A percentile compares a stretch with the other conserved stretches of the same genome.
Evolutionary conservation across 1,284 basidiomycete genomes (phyloP).

Genomic region (Ceratobasidium sp.): DNA sequence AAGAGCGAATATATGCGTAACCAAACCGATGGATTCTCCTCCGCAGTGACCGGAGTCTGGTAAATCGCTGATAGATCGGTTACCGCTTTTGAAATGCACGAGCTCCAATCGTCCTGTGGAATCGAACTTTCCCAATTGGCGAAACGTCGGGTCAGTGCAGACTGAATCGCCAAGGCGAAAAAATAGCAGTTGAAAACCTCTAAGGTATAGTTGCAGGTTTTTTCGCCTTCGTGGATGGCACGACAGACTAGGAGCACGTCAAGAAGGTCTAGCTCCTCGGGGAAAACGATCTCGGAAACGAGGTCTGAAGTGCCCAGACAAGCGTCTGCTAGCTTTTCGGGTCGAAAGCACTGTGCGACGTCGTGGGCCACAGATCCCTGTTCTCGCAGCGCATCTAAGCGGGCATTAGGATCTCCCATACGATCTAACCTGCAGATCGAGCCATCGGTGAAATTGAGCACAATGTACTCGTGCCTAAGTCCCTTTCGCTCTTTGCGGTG

Average conservation of each 20-base stretch:
- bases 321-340: not conserved
- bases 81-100: not conserved
- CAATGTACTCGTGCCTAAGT: conserved; percentile 26
- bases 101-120: not conserved
- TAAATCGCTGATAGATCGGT: not conserved
- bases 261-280: not conserved
- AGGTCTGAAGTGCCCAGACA: conserved; percentile 14
- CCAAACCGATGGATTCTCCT: not conserved
- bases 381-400: conserved; percentile 4
- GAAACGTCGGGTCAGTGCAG: not conserved
- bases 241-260: conserved; percentile 14
- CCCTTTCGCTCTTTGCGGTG: conserved; percentile 16
- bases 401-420: conserved; percentile 12
- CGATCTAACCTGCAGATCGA: conserved; percentile 17
- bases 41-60: not conserved
- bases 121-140: not conserved
- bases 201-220: conserved; percentile 19
- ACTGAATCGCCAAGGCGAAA: conserved; percentile 24
- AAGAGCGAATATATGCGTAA: conserved; percentile 7
- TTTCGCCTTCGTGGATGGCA: conserved; percentile 33
- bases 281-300: not conserved
- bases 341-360: not conserved
- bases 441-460: not conserved
- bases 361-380: conserved; percentile 5
- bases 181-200: conserved; percentile 29